A percentile compares a stretch with the other conserved stretches of the same genome.
phyloP scores from a whole-genome alignment of 352 stramenopile genomes.

The Phytophthora hibernalis region DNA sequence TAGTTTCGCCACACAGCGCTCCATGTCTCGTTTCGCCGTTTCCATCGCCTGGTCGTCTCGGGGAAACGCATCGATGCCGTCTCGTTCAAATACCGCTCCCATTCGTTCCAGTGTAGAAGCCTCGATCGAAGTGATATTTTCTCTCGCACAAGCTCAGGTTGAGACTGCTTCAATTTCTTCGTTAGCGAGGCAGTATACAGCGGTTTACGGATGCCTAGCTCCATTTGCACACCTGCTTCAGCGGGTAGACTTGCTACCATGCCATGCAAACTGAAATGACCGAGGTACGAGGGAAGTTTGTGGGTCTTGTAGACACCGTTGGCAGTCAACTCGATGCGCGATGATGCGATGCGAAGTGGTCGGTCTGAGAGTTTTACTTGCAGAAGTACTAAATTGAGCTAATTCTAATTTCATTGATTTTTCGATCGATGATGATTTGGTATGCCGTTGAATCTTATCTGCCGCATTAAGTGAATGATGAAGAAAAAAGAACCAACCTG shows the following conservation, averaged over 20 bases:
- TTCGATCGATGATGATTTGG: background rate
- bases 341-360: constrained; percentile 46
- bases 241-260: constrained; percentile 48
- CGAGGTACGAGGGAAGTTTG: constrained; percentile 37
- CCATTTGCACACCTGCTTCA: constrained; percentile 45
- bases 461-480: constrained; percentile 26
- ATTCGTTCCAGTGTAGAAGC: constrained; percentile 42
- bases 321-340: constrained; percentile 45
- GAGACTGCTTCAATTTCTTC: constrained; percentile 21
- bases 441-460: background rate
- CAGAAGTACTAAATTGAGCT: constrained; percentile 40
- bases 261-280: constrained; percentile 54
- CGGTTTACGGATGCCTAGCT: constrained; percentile 42
- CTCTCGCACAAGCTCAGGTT: constrained; percentile 7
- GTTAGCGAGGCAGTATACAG: constrained; percentile 25
- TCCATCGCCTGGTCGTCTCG: constrained; percentile 15
- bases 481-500: constrained; percentile 57
- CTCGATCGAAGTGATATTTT: constrained; percentile 12
- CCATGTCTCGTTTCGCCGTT: constrained; percentile 51
- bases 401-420: too few species aligned
- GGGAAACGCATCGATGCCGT: constrained; percentile 14
- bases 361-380: constrained; percentile 54
- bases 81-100: constrained; percentile 35
- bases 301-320: constrained; percentile 44
- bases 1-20: constrained; percentile 43